phyloP scores from a whole-genome alignment of 129 eudicot species.

The Artemisia argyi region DNA sequence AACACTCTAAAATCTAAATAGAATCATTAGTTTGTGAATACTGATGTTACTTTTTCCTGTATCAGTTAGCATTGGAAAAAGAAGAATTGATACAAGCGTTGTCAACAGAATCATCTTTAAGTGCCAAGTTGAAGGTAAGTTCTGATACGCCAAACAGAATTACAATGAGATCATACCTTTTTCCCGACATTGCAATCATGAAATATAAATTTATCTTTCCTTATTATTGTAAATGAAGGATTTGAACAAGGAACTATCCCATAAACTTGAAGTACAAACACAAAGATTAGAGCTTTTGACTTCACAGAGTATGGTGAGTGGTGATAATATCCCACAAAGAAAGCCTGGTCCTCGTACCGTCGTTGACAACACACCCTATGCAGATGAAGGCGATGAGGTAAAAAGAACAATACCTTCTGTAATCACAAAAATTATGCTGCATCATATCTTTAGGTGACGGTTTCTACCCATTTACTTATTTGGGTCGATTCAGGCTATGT shows the following conservation, averaged over 20 bases:
- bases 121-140: slow-evolving; percentile 75
- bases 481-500: background rate
- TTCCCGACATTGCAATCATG: background rate
- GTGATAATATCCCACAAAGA: slow-evolving; percentile 49
- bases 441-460: background rate
- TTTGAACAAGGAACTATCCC: slow-evolving; percentile 79
- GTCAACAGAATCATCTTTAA: slow-evolving; percentile 69
- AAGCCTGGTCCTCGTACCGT: slow-evolving; percentile 45
- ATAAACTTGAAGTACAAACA: slow-evolving; percentile 94
- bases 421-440: background rate
- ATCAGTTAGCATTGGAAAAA: slow-evolving; percentile 81
- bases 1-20: no score
- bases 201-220: background rate
- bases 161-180: background rate
- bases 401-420: background rate
- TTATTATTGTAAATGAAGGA: slow-evolving; percentile 45
- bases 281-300: slow-evolving; percentile 94
- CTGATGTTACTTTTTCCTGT: background rate
- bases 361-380: slow-evolving; percentile 59
- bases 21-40: background rate
- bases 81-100: slow-evolving; percentile 73
- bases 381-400: slow-evolving; percentile 99
- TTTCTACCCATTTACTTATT: background rate
- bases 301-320: slow-evolving; percentile 80
- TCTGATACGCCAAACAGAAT: background rate